phyloP scores from a whole-genome alignment of 106 monocot species.

The Phalaenopsis equestris region DNA sequence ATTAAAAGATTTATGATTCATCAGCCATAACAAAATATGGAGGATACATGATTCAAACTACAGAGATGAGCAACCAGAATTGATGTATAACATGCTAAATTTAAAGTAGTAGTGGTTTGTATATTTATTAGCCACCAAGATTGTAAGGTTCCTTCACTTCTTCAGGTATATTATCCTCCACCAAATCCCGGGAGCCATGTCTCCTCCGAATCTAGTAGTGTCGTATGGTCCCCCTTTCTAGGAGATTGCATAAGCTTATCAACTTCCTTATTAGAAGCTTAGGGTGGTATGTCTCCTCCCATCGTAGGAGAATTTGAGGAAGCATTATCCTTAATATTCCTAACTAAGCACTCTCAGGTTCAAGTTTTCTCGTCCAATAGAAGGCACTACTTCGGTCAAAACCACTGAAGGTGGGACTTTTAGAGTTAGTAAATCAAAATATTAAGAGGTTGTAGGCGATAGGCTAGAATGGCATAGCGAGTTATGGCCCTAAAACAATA shows the following conservation, averaged over 20 bases:
- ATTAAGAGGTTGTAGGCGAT: background rate
- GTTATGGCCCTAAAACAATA: background rate
- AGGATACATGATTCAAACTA: background rate
- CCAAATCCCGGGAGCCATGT: background rate
- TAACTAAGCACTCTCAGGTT: background rate
- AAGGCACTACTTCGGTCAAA: background rate
- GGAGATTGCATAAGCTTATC: background rate
- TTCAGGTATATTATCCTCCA: background rate
- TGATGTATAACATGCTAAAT: background rate
- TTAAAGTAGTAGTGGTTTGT: background rate
- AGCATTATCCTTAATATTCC: background rate
- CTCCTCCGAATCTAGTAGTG: background rate
- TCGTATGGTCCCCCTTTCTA: background rate
- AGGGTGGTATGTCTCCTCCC: background rate
- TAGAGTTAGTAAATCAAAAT: background rate
- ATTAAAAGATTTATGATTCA: background rate
- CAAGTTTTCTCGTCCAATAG: background rate
- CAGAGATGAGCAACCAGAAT: background rate
- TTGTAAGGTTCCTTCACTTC: background rate
- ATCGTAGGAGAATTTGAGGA: background rate
- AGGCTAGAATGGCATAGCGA: background rate
- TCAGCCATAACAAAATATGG: background rate
- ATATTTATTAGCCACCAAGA: background rate
- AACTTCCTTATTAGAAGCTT: background rate
- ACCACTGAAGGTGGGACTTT: background rate